phyloP scores from a whole-genome alignment of 768 basidiomycete genomes.

The Lyophyllum decastes region DNA sequence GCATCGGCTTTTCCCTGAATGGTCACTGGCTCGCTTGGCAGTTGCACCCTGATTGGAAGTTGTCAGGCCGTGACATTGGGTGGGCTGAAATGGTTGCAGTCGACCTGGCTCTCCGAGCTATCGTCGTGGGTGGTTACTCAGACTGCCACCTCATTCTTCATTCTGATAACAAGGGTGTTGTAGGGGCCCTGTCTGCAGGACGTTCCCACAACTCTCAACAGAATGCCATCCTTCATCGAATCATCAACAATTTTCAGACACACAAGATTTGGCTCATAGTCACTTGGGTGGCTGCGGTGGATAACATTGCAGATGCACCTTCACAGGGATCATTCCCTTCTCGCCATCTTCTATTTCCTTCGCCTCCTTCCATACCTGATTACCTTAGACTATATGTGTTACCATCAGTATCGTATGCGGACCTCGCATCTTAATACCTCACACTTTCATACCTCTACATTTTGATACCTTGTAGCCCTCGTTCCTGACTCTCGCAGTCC shows the following conservation, averaged over 20 bases:
- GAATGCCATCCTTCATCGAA: constrained; percentile 26
- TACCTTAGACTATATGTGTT: not conserved
- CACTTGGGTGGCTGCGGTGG: constrained; percentile 24
- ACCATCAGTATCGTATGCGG: constrained; percentile 9
- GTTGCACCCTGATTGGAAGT: constrained; percentile 26
- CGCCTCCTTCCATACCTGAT: not conserved
- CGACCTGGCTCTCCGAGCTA: constrained; percentile 32
- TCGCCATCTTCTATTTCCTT: not conserved
- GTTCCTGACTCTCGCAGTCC: no score
- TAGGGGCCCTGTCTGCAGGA: constrained; percentile 23
- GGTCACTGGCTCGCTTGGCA: constrained; percentile 25
- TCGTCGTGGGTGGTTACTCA: constrained; percentile 19
- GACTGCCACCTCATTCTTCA: constrained; percentile 29
- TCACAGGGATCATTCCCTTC: constrained; percentile 18
- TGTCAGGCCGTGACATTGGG: constrained; percentile 30
- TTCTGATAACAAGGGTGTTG: constrained; percentile 38
- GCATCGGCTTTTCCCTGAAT: no score
- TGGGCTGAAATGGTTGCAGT: constrained; percentile 47
- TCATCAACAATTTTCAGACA: constrained; percentile 21
- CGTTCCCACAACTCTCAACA: constrained; percentile 27
- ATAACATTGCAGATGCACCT: constrained; percentile 11
- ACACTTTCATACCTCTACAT: not conserved
- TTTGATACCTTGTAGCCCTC: not conserved
- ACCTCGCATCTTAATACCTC: not conserved
- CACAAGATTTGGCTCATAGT: constrained; percentile 26